Percentiles rank a stretch among this genome's conserved stretches.
phyloP scores from a whole-genome alignment of 192 early-diverging fungal genomes.

The Podila clonocystis region DNA sequence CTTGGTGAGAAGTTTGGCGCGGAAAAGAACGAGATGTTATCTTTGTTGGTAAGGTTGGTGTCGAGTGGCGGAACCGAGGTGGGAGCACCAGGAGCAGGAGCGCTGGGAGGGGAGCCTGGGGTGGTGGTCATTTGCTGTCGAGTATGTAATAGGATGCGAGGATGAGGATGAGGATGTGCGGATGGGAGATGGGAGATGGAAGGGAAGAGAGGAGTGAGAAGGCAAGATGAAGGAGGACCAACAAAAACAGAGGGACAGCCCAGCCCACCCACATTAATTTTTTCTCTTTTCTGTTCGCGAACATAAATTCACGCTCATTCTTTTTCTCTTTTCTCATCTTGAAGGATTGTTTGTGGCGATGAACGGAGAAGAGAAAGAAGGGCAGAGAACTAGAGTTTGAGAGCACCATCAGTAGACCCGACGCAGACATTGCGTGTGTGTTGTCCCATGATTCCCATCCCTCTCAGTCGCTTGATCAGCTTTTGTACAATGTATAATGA shows the following conservation, averaged over 20 bases:
- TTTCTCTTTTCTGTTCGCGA: neutral
- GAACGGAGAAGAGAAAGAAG: too few relatives aligned
- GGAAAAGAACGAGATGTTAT: neutral
- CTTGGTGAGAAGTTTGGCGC: neutral
- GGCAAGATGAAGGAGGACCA: neutral
- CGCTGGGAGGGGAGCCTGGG: neutral
- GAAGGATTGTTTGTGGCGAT: too few relatives aligned
- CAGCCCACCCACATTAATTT: neutral
- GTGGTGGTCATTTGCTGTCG: neutral
- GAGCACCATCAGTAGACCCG: too few relatives aligned
- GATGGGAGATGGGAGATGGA: neutral
- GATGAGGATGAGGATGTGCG: neutral
- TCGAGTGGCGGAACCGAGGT: neutral
- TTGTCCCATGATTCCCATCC: too few relatives aligned
- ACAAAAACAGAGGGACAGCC: neutral
- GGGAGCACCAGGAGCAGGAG: slow-evolving; percentile 4
- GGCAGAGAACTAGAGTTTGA: too few relatives aligned
- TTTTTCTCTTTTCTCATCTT: too few relatives aligned
- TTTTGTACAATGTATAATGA: too few relatives aligned
- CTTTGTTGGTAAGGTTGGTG: neutral
- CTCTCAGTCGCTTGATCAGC: too few relatives aligned
- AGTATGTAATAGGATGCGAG: neutral
- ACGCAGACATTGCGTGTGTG: too few relatives aligned
- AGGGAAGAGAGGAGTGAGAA: neutral
- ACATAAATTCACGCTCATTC: too few relatives aligned